phyloP scores from a whole-genome alignment of 2,329 filamentous ascomycete genomes.

The Metarhizium sp. region DNA sequence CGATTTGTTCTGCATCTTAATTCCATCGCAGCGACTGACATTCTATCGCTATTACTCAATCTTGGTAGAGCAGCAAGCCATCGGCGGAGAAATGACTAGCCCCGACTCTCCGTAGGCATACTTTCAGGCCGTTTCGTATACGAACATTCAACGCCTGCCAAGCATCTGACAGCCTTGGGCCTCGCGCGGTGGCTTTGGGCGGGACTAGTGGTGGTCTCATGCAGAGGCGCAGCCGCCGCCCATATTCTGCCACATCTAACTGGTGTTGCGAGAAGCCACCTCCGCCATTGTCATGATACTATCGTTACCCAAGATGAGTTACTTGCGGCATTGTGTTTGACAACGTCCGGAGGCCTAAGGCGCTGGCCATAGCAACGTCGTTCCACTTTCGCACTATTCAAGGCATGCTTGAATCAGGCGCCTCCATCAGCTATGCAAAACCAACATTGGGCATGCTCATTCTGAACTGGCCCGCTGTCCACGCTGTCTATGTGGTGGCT shows the following conservation, averaged over 20 bases:
- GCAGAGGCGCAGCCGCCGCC: neutral
- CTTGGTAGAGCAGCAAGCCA: too few relatives aligned
- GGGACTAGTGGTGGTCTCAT: neutral
- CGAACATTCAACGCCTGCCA: neutral
- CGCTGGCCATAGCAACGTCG: too few relatives aligned
- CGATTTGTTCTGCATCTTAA: too few relatives aligned
- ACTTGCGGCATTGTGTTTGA: neutral
- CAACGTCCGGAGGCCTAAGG: too few relatives aligned
- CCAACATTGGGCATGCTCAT: too few relatives aligned
- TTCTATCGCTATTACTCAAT: too few relatives aligned
- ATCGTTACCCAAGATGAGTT: neutral
- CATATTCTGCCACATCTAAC: neutral
- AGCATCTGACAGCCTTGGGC: neutral
- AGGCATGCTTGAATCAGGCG: too few relatives aligned
- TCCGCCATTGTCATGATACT: neutral
- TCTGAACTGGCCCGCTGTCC: too few relatives aligned
- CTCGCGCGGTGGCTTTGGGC: neutral
- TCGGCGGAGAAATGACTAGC: neutral
- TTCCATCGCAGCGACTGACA: too few relatives aligned
- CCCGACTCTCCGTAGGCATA: neutral
- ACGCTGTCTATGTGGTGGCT: too few relatives aligned
- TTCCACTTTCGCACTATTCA: too few relatives aligned
- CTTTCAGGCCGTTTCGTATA: neutral
- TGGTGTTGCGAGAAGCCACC: neutral
- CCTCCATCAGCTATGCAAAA: too few relatives aligned